Evolutionary conservation across 2,329 filamentous ascomycete species (phyloP), one percentile per base, ranked within the genome.

Genomic region (Trichoderma simmonsii): DNA sequence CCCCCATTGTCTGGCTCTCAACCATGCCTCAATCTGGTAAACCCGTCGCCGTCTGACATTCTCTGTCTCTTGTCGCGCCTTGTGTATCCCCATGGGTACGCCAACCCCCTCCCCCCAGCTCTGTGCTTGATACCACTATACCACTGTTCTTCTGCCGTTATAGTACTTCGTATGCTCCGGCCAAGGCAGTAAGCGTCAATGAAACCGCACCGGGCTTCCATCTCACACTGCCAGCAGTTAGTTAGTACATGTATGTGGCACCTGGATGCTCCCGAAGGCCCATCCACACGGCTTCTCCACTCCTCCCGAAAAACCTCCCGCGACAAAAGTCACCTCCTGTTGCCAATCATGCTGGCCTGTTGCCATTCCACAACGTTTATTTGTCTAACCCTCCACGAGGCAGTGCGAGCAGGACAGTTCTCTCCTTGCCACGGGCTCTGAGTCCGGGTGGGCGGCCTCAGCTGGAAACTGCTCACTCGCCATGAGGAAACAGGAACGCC

Each of bases 21-120:
- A 73, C 56, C 57, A 73, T 73, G 63, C 63, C 72, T 68, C 48
- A 64, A 71, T 71, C 57, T 68, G 34, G 72, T 54, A 73, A 73
- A 68, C 24, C 66, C 59, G 34, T 69, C 72, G 68, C 62, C 56
- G 51, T 69, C 64, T 60, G 65, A 69, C 65, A 67, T 64, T 34
- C 64, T 34, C 36, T 48, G 24, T 32, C 32, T 48, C 57, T 70
- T 57, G 24, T 66, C 21, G 48, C 54, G 56, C 26, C 21, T 69
- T 69, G 65, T 69, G 56, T 51, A 51, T 69, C 56, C 54, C 65
- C 57, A 26, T 48, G 36, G n/a, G 8, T 26, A 28, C 24, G 65
- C 56, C 57, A 51, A n/a, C 36, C 36, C 34, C 39, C 56, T 68
- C 65, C 43, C 11, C 36, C 32, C 36, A 39, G 30, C 18, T 15